A percentile compares a stretch with the other conserved stretches of the same genome.
Conservation (phyloP, 2,329 filamentous ascomycete species). For the Penicillium hordei region DNA sequence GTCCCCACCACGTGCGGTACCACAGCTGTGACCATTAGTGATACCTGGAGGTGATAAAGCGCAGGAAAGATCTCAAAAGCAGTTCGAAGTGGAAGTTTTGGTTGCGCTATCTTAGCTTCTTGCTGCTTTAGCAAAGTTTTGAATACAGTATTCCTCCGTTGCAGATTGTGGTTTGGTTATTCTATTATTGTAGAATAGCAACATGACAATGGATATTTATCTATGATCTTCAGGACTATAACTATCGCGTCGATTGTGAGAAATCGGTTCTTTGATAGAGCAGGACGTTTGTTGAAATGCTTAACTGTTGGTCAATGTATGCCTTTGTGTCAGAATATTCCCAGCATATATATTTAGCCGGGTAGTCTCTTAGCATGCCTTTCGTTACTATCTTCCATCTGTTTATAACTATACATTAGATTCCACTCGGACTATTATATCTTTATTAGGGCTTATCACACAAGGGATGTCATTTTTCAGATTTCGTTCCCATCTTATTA, state of each 20-base stretch:
- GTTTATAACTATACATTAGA: no score
- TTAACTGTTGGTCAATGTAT: no score
- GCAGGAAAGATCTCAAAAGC: not conserved
- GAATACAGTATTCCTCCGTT: no score
- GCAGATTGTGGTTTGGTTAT: not conserved
- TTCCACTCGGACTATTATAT: no score
- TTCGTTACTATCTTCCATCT: no score
- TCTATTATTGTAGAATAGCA: not conserved
- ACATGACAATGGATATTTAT: not conserved
- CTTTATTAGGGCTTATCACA: no score
- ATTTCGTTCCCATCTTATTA: not conserved
- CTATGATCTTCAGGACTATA: not conserved
- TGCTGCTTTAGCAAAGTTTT: no score
- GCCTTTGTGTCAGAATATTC: no score
- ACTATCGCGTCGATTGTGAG: not conserved
- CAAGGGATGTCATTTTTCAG: not conserved
- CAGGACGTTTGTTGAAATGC: no score
- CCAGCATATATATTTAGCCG: no score
- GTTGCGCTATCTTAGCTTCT: not conserved
- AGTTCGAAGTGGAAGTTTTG: not conserved
- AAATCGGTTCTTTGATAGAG: no score
- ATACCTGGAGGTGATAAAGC: conserved; percentile 37
- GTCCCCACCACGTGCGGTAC: conserved; percentile 40
- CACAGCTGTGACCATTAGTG: conserved; percentile 34
- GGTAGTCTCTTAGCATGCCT: no score